These are phyloP conservation scores for Daldinia loculata DNA, from an alignment of 495 filamentous ascomycete genomes.

Conservation along the genomic window DNA sequence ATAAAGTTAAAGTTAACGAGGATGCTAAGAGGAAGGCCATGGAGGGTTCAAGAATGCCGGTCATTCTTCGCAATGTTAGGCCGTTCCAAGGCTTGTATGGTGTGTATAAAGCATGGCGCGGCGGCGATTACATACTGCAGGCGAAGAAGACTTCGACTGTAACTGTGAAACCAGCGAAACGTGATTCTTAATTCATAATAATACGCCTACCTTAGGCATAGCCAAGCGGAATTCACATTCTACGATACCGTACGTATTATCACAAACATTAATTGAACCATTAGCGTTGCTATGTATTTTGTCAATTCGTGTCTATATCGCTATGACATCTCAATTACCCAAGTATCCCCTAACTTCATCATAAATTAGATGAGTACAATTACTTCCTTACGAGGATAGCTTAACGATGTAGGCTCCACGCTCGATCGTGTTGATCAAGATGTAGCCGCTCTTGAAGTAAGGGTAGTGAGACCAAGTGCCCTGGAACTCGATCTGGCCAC, in stretches of 20 bases:
- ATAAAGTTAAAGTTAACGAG: slow-evolving; percentile 61
- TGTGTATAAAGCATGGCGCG: slow-evolving; percentile 47
- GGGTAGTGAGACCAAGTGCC: slow-evolving; percentile 67
- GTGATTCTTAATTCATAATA: background rate
- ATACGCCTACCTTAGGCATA: background rate
- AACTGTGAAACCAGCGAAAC: background rate
- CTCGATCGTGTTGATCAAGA: slow-evolving; percentile 69
- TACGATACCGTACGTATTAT: slow-evolving; percentile 22
- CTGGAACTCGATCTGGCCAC: slow-evolving; percentile 62
- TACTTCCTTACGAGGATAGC: slow-evolving; percentile 30
- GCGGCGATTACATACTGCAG: slow-evolving; percentile 43
- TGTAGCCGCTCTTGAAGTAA: slow-evolving; percentile 64
- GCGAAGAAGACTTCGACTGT: slow-evolving; percentile 10
- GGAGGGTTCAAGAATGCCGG: slow-evolving; percentile 40
- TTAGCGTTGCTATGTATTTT: slow-evolving; percentile 16
- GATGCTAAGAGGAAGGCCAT: slow-evolving; percentile 38
- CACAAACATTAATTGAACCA: background rate
- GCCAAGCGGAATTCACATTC: background rate
- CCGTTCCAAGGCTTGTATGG: slow-evolving; percentile 46
- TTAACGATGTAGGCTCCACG: slow-evolving; percentile 64
- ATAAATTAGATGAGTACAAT: background rate
- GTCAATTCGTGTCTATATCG: slow-evolving; percentile 19
- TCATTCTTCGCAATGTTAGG: slow-evolving; percentile 24
- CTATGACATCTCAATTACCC: background rate
- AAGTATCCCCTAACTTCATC: background rate